A percentile compares a stretch with the other conserved stretches of the same genome.
These are phyloP conservation scores for Colletotrichum orchidophilum DNA, from an alignment of 2,329 filamentous ascomycete species.

Conservation along the genomic window DNA sequence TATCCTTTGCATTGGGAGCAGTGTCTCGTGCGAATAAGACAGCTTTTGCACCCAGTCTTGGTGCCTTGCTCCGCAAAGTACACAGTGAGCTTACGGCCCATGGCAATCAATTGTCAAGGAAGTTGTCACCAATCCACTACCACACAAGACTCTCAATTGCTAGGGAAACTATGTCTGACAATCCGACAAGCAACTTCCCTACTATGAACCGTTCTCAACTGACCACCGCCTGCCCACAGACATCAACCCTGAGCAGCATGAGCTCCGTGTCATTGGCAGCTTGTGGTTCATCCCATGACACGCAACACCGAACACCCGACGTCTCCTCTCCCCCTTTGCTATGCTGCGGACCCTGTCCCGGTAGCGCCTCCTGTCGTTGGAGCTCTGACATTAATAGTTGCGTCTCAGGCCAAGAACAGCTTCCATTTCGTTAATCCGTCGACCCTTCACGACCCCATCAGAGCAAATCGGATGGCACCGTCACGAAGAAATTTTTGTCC, in stretches of 20 bases:
- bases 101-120: background rate
- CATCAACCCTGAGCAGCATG: background rate
- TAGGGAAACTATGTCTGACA: background rate
- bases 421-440: background rate
- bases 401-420: background rate
- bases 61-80: background rate
- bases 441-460: constrained; percentile 4
- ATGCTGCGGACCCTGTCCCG: constrained; percentile 30
- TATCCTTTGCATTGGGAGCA: constrained; percentile 32
- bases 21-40: constrained; percentile 9
- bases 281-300: constrained; percentile 27
- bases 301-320: background rate
- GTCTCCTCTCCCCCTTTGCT: constrained; percentile 11
- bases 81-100: background rate
- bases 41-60: background rate
- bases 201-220: background rate
- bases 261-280: background rate
- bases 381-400: constrained; percentile 26
- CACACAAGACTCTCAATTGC: background rate
- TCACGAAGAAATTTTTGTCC: constrained; percentile 20
- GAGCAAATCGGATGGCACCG: constrained; percentile 23
- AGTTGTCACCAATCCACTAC: background rate
- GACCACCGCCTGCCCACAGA: constrained; percentile 3
- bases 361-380: constrained; percentile 19
- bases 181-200: constrained; percentile 22